Conservation (phyloP, 306 rosid genomes). For the Carpinus viminea region DNA sequence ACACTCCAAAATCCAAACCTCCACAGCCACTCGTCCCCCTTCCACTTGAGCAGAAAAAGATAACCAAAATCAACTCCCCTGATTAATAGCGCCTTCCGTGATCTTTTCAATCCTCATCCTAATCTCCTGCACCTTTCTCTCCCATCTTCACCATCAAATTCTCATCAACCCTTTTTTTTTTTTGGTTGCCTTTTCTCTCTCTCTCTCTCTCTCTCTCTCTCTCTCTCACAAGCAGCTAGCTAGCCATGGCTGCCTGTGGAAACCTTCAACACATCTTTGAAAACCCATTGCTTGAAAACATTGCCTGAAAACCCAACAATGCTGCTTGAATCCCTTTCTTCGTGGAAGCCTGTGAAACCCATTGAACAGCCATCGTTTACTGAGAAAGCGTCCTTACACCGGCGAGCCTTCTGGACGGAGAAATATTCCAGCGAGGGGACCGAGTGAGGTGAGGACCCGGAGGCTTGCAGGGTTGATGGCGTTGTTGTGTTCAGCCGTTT, state of each 20-base stretch:
- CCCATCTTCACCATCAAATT: slow-evolving; percentile 31
- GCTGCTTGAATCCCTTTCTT: slow-evolving; percentile 60
- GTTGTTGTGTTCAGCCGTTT: too few species aligned
- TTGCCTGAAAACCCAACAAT: slow-evolving; percentile 41
- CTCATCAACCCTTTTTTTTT: not conserved
- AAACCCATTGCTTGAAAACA: slow-evolving; percentile 36
- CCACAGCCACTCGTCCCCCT: slow-evolving; percentile 39
- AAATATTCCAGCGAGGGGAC: too few species aligned
- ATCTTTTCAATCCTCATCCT: slow-evolving; percentile 45
- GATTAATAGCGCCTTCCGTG: slow-evolving; percentile 39
- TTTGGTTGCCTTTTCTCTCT: not conserved
- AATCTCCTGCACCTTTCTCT: slow-evolving; percentile 45
- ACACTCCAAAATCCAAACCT: too few species aligned
- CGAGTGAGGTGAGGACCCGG: too few species aligned
- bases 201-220: not conserved
- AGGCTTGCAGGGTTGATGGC: too few species aligned
- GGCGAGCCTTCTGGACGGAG: too few species aligned
- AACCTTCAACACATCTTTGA: slow-evolving; percentile 76
- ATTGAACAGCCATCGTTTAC: slow-evolving; percentile 45
- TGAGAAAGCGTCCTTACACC: slow-evolving; percentile 30
- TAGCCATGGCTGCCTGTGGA: slow-evolving; percentile 67
- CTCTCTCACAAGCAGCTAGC: not conserved
- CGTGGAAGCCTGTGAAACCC: slow-evolving; percentile 50
- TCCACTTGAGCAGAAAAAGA: slow-evolving; percentile 23
- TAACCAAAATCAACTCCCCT: slow-evolving; percentile 30